Base-by-base conservation (phyloP, 176 grass and related monocot genomes). In the maize (Zea mays) region DNA sequence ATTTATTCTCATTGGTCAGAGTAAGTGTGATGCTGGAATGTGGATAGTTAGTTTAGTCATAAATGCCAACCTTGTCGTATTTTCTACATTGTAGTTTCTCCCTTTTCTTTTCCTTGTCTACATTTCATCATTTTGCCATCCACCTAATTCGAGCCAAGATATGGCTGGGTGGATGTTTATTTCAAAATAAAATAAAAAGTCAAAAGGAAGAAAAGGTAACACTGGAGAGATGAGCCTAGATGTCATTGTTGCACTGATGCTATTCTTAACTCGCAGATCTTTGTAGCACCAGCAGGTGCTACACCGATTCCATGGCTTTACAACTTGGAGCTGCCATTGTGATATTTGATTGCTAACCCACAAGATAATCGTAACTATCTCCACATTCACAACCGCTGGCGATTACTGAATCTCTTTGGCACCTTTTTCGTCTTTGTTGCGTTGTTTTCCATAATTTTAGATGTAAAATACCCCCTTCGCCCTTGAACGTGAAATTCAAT, bases 21-120 rank as follows among this genome's bases (percentile, higher is more conserved):
- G 80, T 77, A 82, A 89, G 64, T 85, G 86, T 86, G 89, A 83
- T 85, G 65, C 38, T 82, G 40, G 65, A 42, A 67, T 67, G 2
- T 12, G 67, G 72, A 69, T 91, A 82, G 70, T 76, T 81, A 81
- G 73, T 58, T 66, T 84, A 72, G 77, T 45, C 66, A 81, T 65
- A 85, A 71, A 76, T 62, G 74, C 38, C 78, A 61, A 6, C 49
- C 27, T 59, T 49, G n/a, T 58, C 5, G 34, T 70, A 21, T 58
- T 72, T 10, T 76, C 15, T 66, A 46, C 60, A 58, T 68, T 65
- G 19, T 80, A 38, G 51, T 55, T 62, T 17, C 37, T 13, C 7
- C 13, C 6, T 50, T n/a, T 76, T 36, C 7, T 36, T 65, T 80
- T n/a, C 17, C 27, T 37, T 34, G 12, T 72, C 75, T 46, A 84